Evolutionary conservation across 768 basidiomycete species (phyloP).

Genomic region (Auricularia sp.): DNA sequence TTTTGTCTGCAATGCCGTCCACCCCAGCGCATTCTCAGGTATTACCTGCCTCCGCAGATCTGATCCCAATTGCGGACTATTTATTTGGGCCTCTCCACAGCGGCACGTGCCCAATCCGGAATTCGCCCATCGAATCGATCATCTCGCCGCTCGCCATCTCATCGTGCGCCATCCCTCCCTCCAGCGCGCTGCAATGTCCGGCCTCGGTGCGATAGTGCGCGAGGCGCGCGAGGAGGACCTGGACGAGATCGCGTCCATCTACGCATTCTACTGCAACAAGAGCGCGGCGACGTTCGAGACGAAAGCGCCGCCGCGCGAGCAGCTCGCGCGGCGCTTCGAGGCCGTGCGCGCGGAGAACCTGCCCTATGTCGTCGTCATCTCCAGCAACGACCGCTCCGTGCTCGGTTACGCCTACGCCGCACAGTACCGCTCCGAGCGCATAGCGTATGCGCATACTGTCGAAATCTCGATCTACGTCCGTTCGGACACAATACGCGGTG

Average conservation of each 20-base stretch:
- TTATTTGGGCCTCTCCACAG: too few relatives aligned
- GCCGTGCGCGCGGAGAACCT: not conserved
- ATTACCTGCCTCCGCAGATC: too few relatives aligned
- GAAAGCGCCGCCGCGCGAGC: not conserved
- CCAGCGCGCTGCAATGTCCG: not conserved
- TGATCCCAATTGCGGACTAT: too few relatives aligned
- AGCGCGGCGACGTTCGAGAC: not conserved
- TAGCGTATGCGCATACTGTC: not conserved
- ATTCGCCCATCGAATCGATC: not conserved
- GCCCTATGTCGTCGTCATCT: not conserved
- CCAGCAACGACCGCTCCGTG: not conserved
- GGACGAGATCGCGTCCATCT: not conserved
- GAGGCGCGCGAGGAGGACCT: not conserved
- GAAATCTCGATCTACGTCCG: not conserved
- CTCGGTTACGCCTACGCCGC: not conserved
- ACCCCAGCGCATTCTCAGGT: too few relatives aligned
- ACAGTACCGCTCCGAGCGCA: not conserved
- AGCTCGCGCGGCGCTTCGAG: not conserved
- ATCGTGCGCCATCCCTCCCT: not conserved
- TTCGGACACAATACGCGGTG: not conserved
- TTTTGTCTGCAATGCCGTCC: too few relatives aligned
- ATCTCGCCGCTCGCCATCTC: not conserved
- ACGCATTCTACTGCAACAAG: not conserved
- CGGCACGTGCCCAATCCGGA: too few relatives aligned
- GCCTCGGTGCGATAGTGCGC: not conserved